Evolutionary conservation across 176 grass and related monocot species (phyloP).

Genomic region (Avena sativa): DNA sequence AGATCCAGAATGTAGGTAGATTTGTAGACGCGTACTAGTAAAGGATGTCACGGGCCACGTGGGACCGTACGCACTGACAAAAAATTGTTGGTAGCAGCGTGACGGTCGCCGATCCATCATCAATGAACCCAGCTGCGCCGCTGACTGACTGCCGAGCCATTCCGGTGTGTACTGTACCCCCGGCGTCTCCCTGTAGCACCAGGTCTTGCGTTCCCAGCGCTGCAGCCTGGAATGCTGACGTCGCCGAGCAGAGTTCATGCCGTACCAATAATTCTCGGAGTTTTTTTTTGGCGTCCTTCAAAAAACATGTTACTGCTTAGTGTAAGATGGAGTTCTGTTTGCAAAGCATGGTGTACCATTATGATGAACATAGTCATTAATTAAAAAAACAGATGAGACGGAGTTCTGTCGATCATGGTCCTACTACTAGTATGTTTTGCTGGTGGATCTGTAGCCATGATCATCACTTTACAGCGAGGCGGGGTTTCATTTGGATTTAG

Average conservation of each 20-base stretch:
- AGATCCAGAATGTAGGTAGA: neutral
- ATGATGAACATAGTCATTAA: neutral
- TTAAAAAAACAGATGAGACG: neutral
- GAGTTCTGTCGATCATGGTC: constrained; percentile 21
- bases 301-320: no score
- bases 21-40: neutral
- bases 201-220: neutral
- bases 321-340: neutral
- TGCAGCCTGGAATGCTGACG: neutral
- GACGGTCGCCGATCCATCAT: neutral
- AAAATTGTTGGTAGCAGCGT: neutral
- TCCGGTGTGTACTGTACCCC: neutral
- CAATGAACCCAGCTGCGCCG: neutral
- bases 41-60: neutral
- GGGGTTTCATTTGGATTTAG: constrained; percentile 25
- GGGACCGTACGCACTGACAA: neutral
- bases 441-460: constrained; percentile 50
- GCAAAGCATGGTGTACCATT: neutral
- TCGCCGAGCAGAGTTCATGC: neutral
- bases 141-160: neutral
- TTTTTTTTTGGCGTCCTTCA: no score
- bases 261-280: no score
- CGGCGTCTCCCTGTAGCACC: neutral
- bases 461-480: constrained; percentile 31
- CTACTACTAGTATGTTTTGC: constrained; percentile 18